Evolutionary conservation across 306 rosid species (phyloP), one percentile per base, ranked within the genome.

Genomic region (Prunus salicina): DNA sequence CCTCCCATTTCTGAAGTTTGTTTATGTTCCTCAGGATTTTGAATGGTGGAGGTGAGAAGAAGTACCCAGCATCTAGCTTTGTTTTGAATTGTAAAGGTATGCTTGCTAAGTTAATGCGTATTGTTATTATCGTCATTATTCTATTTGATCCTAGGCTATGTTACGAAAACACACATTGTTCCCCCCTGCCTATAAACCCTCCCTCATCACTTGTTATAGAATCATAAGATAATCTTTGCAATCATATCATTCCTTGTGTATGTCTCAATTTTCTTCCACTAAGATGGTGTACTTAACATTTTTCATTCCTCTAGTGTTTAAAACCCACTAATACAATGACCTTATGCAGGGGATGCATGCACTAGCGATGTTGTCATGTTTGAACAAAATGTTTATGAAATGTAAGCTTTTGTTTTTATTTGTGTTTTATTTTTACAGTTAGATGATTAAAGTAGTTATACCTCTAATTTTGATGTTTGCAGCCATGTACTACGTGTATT

Each of bases 291-390:
- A 19, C 34, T 49, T 8, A 13, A 49, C 24, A 18, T 53, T 22
- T 63, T 15, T 74, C 10, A 5, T 32, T 72, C 53, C 71, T 47
- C 9, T 60, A 20, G 30, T 79, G 53, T 72, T 41, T 38, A 43
- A 60, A 70, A 27, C 75, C 75, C 19, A 79, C 45, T 34, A 19
- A 28, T 27, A 58, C 46, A 9, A 22, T 68, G 78, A 57, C 50
- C 50, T 64, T 74, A 50, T 87, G 88, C 91, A 94, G 98, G 98
- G 61, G 97, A 94, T 85, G 98, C 98, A 60, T 91, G 98, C 86
- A 85, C 87, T 2, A 92, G 95, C 20, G 98, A 94, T 85, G 83
- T 92, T 81, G 97, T 94, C 75, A 82, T 90, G 88, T 94, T 92
- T 72, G 96, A 94, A 88, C 97, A 92, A 72, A 90, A 92, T 74